phyloP scores from a whole-genome alignment of 352 stramenopile species.

The Phytophthora idaei region DNA sequence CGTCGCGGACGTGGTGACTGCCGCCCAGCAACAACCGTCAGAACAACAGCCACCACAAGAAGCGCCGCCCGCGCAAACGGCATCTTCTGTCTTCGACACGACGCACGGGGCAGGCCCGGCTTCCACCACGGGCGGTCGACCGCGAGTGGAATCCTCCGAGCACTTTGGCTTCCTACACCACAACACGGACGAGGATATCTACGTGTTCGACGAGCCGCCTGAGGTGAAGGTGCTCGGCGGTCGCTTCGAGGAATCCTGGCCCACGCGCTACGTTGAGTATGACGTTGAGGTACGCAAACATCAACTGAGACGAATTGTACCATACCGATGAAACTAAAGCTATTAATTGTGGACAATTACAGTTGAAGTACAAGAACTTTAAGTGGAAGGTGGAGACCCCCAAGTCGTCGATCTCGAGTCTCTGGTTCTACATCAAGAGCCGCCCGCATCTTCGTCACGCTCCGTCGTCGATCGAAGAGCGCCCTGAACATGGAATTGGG shows the following conservation, averaged over 20 bases:
- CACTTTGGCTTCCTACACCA: slow-evolving; percentile 60
- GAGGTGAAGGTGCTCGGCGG: slow-evolving; percentile 64
- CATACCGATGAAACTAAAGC: slow-evolving; percentile 35
- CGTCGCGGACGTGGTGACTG: slow-evolving; percentile 28
- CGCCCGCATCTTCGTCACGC: slow-evolving; percentile 64
- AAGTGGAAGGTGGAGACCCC: slow-evolving; percentile 87
- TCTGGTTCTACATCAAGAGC: slow-evolving; percentile 90
- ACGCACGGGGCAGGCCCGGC: slow-evolving; percentile 36
- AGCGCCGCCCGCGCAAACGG: slow-evolving; percentile 10
- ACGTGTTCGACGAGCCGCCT: slow-evolving; percentile 76
- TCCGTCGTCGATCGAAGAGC: slow-evolving; percentile 24
- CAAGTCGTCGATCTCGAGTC: slow-evolving; percentile 79
- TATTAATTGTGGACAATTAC: slow-evolving; percentile 1
- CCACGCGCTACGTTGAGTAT: slow-evolving; percentile 85
- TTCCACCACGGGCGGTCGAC: slow-evolving; percentile 18
- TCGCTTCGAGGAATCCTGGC: slow-evolving; percentile 81
- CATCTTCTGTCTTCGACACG: slow-evolving; percentile 53
- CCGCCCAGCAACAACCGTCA: slow-evolving; percentile 16
- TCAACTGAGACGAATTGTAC: slow-evolving; percentile 17
- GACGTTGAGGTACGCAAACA: slow-evolving; percentile 66
- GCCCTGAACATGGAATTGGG: slow-evolving; percentile 32
- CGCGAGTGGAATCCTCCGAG: slow-evolving; percentile 28
- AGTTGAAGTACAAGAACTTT: slow-evolving; percentile 77
- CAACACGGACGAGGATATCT: slow-evolving; percentile 68
- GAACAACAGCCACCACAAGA: background rate